These are phyloP conservation scores for Penicillium robsamsonii DNA, from an alignment of 495 filamentous ascomycete genomes.

Conservation along the genomic window DNA sequence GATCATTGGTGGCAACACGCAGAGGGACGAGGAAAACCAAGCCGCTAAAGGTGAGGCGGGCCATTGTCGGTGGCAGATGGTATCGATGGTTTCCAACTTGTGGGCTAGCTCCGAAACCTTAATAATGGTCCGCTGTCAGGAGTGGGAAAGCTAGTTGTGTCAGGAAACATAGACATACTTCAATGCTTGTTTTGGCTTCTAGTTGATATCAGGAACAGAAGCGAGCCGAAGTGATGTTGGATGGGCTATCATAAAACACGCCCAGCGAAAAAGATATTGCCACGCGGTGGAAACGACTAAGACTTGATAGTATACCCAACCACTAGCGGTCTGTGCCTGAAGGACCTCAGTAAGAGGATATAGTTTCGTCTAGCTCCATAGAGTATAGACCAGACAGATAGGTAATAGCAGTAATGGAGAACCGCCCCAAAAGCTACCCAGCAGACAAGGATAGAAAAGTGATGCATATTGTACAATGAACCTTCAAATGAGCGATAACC, in stretches of 20 bases:
- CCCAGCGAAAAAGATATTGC: neutral
- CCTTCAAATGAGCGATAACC: neutral
- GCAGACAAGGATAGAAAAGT: constrained; percentile 1
- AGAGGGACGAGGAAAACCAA: too few species aligned
- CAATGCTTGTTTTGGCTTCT: neutral
- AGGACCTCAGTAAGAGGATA: neutral
- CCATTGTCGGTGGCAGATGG: too few species aligned
- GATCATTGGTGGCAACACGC: too few species aligned
- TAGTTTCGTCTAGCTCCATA: neutral
- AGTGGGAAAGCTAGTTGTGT: neutral
- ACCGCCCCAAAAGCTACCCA: neutral
- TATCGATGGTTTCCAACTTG: neutral
- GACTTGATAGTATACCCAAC: neutral
- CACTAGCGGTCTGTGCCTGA: neutral
- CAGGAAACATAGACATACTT: neutral
- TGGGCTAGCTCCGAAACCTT: neutral
- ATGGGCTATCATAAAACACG: neutral
- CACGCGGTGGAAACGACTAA: neutral
- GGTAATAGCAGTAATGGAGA: neutral
- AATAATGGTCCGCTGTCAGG: neutral
- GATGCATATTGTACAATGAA: constrained; percentile 29
- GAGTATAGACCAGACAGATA: neutral
- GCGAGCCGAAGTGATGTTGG: neutral
- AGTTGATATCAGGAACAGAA: neutral
- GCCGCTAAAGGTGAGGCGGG: too few species aligned